Conservation (phyloP, 2,329 filamentous ascomycete species). For the Pseudogymnoascus sp. region DNA sequence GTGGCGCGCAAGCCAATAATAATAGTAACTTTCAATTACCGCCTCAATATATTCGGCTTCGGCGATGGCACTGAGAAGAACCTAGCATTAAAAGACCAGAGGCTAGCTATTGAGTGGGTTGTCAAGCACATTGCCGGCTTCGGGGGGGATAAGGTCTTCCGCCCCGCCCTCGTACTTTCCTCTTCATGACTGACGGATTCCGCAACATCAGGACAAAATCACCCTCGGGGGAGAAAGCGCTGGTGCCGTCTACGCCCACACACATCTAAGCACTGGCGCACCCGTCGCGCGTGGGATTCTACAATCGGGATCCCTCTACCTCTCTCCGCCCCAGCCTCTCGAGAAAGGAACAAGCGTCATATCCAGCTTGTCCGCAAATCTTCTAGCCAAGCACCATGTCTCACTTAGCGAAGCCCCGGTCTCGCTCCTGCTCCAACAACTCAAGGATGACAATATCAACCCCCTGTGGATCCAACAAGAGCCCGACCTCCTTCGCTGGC, state of each 20-base stretch:
- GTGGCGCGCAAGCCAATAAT: conserved; percentile 30
- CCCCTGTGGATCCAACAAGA: conserved; percentile 36
- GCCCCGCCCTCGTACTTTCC: neutral
- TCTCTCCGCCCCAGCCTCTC: conserved; percentile 34
- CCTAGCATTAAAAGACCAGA: conserved; percentile 30
- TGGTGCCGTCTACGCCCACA: conserved; percentile 37
- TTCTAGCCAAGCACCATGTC: conserved; percentile 19
- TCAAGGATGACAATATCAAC: conserved; percentile 30
- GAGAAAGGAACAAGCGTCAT: conserved; percentile 28
- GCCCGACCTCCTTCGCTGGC: conserved; percentile 30
- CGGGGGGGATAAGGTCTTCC: conserved; percentile 23
- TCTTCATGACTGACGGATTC: neutral
- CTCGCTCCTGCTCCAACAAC: conserved; percentile 27
- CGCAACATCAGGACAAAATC: conserved; percentile 27
- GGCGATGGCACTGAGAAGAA: conserved; percentile 33
- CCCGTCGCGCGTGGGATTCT: conserved; percentile 30
- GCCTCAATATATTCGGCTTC: conserved; percentile 38
- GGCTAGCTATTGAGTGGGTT: conserved; percentile 28
- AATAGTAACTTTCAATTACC: conserved; percentile 35
- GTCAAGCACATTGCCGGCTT: conserved; percentile 22
- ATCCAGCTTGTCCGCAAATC: conserved; percentile 24
- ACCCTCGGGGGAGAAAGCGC: conserved; percentile 39
- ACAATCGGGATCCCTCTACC: conserved; percentile 34
- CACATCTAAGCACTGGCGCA: conserved; percentile 28
- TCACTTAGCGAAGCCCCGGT: conserved; percentile 28